Base-by-base conservation (phyloP, 2,329 filamentous ascomycete species). In the Xylariaceae sp. region DNA sequence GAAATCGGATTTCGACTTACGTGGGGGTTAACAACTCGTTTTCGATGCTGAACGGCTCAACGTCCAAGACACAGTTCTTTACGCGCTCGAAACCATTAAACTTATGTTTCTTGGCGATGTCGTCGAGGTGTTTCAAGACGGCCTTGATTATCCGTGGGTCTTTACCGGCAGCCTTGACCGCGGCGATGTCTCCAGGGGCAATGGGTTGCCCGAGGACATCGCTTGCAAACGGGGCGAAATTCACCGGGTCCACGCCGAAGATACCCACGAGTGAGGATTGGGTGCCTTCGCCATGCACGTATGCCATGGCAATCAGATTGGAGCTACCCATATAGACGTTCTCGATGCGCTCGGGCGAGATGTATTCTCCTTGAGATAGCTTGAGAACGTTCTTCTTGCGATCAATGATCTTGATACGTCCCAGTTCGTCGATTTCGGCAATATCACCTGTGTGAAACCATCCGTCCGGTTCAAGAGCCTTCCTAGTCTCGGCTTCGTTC, bases 341-440 rank as follows among this genome's bases (percentile, higher is more conserved):
- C 77, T 99, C 94, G 67, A 99, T 89, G 53, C 92, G 89, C 75
- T 99, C 94, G 13, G 94, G 94, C 1, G 92, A 96, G 66, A 99
- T 90, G 74, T 99, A 99, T 75, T 99, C 94, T 70, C 94, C 94
- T 73, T 99, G 94, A 0, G 92, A 86, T 52, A 99, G 83, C 80
- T 99, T 99, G 68, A 99, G 84, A n/a, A 99, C 89, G 73, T 97
- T 97, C 87, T 99, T 99, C 74, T 91, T 87, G 65, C 94, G 91
- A 72, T 99, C 94, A 65, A 99, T 87, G 72, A 99, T 95, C 72
- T 83, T 85, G 77, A 97, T 87, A 56, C 92, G 89, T 58, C 94
- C 94, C 67, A 88, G 72, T 62, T 85, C 84, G 71, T 99, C 94
- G 21, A 99, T 79, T 60, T 85, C 82, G 67, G 85, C 89, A 61